A percentile compares a stretch with the other conserved stretches of the same genome.
Evolutionary conservation across 2,329 filamentous ascomycete species (phyloP).

Genomic region (Neonectria hederae): DNA sequence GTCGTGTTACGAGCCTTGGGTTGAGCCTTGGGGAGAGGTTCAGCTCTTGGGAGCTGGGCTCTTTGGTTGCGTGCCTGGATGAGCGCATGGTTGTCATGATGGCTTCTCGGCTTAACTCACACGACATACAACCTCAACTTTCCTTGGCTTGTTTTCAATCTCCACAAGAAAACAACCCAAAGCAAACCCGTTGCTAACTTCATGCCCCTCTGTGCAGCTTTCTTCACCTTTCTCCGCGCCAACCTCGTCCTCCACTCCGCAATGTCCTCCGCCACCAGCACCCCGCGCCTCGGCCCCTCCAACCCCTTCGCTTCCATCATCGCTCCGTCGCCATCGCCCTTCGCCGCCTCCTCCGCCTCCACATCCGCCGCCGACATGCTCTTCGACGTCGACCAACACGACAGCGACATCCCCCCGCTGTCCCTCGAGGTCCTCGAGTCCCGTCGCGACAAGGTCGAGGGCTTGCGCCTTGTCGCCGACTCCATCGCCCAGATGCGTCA

Average conservation of each 20-base stretch:
- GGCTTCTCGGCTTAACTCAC: background rate
- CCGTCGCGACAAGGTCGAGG: slow-evolving; percentile 70
- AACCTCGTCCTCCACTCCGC: slow-evolving; percentile 77
- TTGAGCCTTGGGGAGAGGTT: background rate
- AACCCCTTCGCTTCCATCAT: slow-evolving; percentile 46
- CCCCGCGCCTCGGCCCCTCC: slow-evolving; percentile 69
- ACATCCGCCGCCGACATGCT: slow-evolving; percentile 68
- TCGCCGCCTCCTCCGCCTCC: slow-evolving; percentile 57
- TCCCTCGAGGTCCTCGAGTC: slow-evolving; percentile 66
- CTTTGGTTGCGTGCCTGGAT: background rate
- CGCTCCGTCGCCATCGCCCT: slow-evolving; percentile 64
- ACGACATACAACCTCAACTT: background rate
- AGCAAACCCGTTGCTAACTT: slow-evolving; percentile 25
- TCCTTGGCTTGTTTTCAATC: background rate
- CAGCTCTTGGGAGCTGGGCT: background rate
- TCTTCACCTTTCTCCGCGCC: slow-evolving; percentile 82
- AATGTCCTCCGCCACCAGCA: slow-evolving; percentile 71
- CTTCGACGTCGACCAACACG: slow-evolving; percentile 52
- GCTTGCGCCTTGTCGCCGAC: slow-evolving; percentile 79
- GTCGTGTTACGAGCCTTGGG: background rate
- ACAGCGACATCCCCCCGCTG: slow-evolving; percentile 67
- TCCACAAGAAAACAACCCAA: background rate
- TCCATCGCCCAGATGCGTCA: slow-evolving; percentile 85
- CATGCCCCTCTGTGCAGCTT: slow-evolving; percentile 67
- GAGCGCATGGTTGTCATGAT: background rate